These are phyloP conservation scores for Citrullus colocynthis DNA, from an alignment of 306 rosid genomes.

Conservation along the genomic window DNA sequence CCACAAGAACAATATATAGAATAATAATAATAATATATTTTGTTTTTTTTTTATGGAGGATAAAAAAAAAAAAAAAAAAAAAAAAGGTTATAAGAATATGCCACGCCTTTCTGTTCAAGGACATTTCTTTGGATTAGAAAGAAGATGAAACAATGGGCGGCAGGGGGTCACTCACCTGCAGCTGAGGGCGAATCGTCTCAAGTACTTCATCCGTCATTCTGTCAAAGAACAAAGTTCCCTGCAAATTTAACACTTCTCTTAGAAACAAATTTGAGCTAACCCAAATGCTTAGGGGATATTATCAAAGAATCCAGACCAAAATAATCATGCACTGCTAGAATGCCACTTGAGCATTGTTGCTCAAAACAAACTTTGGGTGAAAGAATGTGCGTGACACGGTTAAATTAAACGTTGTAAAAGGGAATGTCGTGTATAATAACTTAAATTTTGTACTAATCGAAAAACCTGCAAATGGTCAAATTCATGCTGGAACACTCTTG, in stretches of 20 bases:
- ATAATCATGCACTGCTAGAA: not conserved
- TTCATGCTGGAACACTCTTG: conserved; percentile 91
- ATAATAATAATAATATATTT: not conserved
- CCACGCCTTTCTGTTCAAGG: not conserved
- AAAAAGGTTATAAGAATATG: not conserved
- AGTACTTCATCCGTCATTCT: conserved; percentile 84
- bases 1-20: not conserved
- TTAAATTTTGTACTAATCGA: conserved; percentile 1
- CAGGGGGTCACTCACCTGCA: conserved; percentile 38
- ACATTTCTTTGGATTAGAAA: not conserved
- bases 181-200: conserved; percentile 36
- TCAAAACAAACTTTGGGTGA: not conserved
- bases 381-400: not conserved
- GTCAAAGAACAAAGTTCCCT: conserved; percentile 86
- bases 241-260: conserved; percentile 14
- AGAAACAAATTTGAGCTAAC: not conserved
- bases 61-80: not conserved
- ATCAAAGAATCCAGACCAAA: not conserved
- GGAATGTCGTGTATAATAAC: not conserved
- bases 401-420: not conserved
- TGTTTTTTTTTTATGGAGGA: not conserved
- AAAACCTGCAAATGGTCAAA: conserved; percentile 82
- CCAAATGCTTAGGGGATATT: not conserved
- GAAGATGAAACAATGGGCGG: not conserved
- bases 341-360: not conserved